A percentile compares a stretch with the other conserved stretches of the same genome.
phyloP scores from a whole-genome alignment of 768 basidiomycete species.

The Mycena albidolilacea region DNA sequence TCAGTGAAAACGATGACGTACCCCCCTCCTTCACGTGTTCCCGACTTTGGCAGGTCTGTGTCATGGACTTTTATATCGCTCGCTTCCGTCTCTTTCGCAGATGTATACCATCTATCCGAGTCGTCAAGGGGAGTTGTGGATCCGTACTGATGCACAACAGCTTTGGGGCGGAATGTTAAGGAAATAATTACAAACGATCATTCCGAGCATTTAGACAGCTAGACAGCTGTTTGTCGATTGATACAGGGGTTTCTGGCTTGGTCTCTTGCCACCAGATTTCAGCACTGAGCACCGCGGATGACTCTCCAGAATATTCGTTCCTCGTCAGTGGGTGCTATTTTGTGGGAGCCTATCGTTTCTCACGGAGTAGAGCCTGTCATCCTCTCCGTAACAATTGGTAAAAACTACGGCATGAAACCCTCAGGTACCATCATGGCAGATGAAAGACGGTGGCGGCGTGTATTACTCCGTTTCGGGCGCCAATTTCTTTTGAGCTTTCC shows the following conservation, averaged over 20 bases:
- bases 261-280: background rate
- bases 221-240: no score
- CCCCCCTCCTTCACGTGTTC: no score
- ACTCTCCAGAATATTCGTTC: background rate
- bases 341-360: background rate
- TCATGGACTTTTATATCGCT: no score
- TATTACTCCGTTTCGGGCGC: background rate
- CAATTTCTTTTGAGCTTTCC: background rate
- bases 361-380: background rate
- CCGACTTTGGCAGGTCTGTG: no score
- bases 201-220: no score
- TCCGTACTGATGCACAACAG: background rate
- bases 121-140: conserved; percentile 1
- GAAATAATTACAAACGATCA: no score
- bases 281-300: background rate
- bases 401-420: background rate
- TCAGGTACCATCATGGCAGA: background rate
- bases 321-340: background rate
- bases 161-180: background rate
- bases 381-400: background rate
- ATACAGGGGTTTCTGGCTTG: no score
- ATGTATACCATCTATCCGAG: conserved; percentile 1
- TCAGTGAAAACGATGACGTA: no score
- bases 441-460: background rate
- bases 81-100: background rate